A percentile compares a stretch with the other conserved stretches of the same genome.
These are phyloP conservation scores for Gorgonomyces haynaldii DNA, from an alignment of 192 early-diverging fungal genomes.

Conservation along the genomic window DNA sequence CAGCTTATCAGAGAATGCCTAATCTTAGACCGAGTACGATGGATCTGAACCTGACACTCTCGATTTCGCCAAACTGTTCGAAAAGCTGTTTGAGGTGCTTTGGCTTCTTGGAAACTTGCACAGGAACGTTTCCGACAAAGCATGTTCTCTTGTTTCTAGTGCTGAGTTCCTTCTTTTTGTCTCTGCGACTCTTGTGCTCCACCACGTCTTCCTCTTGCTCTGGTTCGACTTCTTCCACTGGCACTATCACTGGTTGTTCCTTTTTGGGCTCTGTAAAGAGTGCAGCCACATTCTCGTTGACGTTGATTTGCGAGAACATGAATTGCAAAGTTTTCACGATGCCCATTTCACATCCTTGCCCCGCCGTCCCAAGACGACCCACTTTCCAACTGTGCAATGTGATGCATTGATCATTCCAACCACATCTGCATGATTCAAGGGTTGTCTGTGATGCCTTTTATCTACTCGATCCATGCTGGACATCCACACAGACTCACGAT, in stretches of 20 bases:
- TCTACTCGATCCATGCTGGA: no score
- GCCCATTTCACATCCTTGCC: no score
- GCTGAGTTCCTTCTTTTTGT: slow-evolving; percentile 17
- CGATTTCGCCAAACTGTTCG: slow-evolving; percentile 55
- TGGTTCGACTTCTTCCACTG: neutral
- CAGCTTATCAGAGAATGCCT: slow-evolving; percentile 49
- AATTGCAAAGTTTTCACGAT: no score
- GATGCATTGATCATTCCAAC: no score
- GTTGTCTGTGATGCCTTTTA: no score
- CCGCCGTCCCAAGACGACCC: no score
- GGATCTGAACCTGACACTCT: slow-evolving; percentile 83
- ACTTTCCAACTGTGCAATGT: no score
- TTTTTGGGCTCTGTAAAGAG: neutral
- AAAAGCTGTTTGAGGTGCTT: slow-evolving; percentile 63
- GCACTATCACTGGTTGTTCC: neutral
- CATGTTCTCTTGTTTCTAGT: slow-evolving; percentile 59
- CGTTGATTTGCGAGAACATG: no score
- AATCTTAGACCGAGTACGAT: slow-evolving; percentile 35
- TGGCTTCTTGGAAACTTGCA: slow-evolving; percentile 52
- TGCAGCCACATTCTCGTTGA: neutral
- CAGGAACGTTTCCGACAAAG: slow-evolving; percentile 88
- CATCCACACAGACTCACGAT: no score
- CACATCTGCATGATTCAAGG: no score
- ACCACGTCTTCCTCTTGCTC: neutral
- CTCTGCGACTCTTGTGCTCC: slow-evolving; percentile 9